Conservation (phyloP, 257 asterid species). For the Rubia yunnanensis region DNA sequence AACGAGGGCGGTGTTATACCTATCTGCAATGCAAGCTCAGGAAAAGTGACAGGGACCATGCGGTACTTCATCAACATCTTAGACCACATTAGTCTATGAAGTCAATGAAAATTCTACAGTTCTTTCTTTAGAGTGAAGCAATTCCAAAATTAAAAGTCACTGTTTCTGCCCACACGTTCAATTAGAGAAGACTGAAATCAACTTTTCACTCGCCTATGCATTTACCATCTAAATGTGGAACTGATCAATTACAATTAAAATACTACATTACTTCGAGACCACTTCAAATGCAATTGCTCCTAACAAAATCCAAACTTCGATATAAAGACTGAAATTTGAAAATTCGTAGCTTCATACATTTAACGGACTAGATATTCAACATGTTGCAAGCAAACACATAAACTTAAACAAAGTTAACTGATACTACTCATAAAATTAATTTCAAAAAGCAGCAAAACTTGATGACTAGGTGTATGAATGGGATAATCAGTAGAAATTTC, state of each 20-base stretch:
- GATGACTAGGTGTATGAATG: not conserved
- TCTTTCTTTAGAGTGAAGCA: not conserved
- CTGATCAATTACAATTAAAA: no score
- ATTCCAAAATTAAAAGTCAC: not conserved
- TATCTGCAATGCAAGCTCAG: slow-evolving; percentile 99
- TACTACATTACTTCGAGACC: not conserved
- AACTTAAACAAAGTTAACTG: not conserved
- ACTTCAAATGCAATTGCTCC: not conserved
- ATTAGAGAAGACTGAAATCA: not conserved
- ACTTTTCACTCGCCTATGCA: not conserved
- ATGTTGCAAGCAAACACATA: not conserved
- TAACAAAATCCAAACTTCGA: not conserved
- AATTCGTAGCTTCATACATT: not conserved
- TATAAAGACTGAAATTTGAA: not conserved
- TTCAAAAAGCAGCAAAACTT: not conserved
- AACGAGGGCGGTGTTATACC: slow-evolving; percentile 99
- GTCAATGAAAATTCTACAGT: not conserved
- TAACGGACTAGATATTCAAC: not conserved
- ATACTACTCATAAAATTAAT: not conserved
- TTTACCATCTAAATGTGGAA: not conserved
- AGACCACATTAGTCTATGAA: not conserved
- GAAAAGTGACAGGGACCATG: slow-evolving; percentile 40
- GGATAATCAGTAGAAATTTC: not conserved
- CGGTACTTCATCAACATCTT: slow-evolving; percentile 9
- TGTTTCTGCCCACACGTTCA: not conserved